Evolutionary conservation across 768 basidiomycete genomes (phyloP).

Genomic region (Sistotremastrum niveocremeum): DNA sequence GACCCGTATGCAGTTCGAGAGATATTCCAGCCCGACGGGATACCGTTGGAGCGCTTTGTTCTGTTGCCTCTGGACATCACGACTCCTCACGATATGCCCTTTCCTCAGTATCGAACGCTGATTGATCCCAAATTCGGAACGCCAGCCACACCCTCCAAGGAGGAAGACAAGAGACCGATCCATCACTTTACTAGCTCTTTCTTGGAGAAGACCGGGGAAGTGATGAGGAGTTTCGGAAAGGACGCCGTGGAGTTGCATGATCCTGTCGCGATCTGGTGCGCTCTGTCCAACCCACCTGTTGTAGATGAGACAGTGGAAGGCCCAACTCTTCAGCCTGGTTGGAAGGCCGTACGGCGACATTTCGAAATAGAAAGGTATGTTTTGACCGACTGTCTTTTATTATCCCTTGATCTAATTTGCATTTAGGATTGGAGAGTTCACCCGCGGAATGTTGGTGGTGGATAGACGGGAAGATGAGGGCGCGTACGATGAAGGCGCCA

Average conservation of each 20-base stretch:
- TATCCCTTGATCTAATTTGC: neutral
- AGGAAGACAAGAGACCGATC: conserved; percentile 40
- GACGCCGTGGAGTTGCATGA: conserved; percentile 89
- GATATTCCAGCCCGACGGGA: conserved; percentile 32
- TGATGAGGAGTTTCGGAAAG: conserved; percentile 70
- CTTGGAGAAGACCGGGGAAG: conserved; percentile 54
- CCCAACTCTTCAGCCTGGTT: conserved; percentile 31
- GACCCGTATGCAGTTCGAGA: conserved; percentile 76
- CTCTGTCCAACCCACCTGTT: conserved; percentile 52
- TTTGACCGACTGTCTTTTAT: neutral
- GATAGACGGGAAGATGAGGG: conserved; percentile 56
- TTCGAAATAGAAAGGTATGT: conserved; percentile 45
- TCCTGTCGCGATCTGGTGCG: conserved; percentile 81
- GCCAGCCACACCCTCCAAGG: conserved; percentile 32
- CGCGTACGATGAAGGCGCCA: conserved; percentile 53
- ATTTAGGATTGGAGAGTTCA: conserved; percentile 57
- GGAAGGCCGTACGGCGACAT: conserved; percentile 36
- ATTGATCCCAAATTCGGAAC: conserved; percentile 53
- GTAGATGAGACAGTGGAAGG: conserved; percentile 12
- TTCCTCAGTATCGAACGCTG: conserved; percentile 39
- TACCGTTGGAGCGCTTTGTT: conserved; percentile 56
- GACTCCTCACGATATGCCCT: conserved; percentile 64
- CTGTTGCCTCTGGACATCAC: conserved; percentile 76
- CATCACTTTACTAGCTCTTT: conserved; percentile 71
- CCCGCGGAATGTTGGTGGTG: conserved; percentile 78